Conservation (phyloP, 2,329 filamentous ascomycete species). For the Fusarium nygamai region DNA sequence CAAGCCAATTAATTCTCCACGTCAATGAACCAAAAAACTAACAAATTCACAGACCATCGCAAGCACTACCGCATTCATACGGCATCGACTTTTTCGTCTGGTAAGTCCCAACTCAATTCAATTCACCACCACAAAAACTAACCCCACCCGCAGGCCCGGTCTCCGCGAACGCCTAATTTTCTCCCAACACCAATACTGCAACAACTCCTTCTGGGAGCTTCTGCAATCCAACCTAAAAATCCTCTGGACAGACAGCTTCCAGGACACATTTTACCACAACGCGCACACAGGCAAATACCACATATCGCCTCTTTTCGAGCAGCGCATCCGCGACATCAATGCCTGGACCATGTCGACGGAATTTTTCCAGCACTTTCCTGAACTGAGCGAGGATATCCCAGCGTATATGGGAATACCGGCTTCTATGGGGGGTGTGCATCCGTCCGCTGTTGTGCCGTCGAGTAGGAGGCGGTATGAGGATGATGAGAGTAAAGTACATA, state of each 20-base stretch:
- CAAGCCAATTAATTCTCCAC: accelerated
- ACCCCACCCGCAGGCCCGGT: slow-evolving; percentile 37
- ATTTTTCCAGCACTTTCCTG: slow-evolving; percentile 42
- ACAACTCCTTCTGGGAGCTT: slow-evolving; percentile 44
- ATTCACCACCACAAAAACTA: background rate
- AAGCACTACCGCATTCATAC: slow-evolving; percentile 42
- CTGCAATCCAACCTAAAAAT: slow-evolving; percentile 37
- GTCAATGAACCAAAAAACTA: background rate
- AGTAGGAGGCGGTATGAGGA: background rate
- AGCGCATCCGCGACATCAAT: slow-evolving; percentile 42
- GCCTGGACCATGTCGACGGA: slow-evolving; percentile 44
- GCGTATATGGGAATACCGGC: slow-evolving; percentile 1
- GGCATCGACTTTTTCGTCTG: slow-evolving; percentile 48
- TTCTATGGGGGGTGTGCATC: background rate
- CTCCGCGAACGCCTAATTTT: slow-evolving; percentile 46
- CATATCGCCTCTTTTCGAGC: slow-evolving; percentile 40
- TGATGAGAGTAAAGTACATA: background rate
- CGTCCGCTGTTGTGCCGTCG: background rate
- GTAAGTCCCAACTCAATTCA: slow-evolving; percentile 11
- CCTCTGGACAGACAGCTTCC: slow-evolving; percentile 40
- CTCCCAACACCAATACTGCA: slow-evolving; percentile 44
- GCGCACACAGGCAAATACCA: slow-evolving; percentile 39
- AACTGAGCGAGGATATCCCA: slow-evolving; percentile 47
- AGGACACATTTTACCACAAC: slow-evolving; percentile 42
- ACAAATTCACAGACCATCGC: slow-evolving; percentile 38